Evolutionary conservation across 2,329 filamentous ascomycete genomes (phyloP).

Genomic region (Ophidiomyces ophidiicola): DNA sequence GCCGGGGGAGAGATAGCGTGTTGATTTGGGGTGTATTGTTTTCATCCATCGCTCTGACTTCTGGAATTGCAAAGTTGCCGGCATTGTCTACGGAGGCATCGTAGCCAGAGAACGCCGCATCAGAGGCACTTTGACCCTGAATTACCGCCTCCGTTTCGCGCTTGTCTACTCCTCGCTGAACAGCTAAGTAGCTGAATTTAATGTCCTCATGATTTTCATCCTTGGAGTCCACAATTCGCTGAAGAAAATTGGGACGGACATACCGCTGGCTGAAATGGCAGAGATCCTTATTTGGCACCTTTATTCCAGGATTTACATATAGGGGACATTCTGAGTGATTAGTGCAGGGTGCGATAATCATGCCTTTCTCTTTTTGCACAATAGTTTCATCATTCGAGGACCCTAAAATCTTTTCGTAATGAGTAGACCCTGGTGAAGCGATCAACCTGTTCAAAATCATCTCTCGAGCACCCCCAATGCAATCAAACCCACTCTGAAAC

Average conservation of each 20-base stretch:
- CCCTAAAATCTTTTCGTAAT: slow-evolving; percentile 30
- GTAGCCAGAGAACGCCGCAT: slow-evolving; percentile 61
- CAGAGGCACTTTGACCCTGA: slow-evolving; percentile 47
- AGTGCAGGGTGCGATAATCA: slow-evolving; percentile 61
- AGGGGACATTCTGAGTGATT: slow-evolving; percentile 83
- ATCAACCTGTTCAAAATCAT: slow-evolving; percentile 67
- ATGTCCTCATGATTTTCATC: slow-evolving; percentile 80
- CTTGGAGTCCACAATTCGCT: slow-evolving; percentile 54
- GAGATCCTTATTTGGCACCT: slow-evolving; percentile 68
- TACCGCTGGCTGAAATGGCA: slow-evolving; percentile 88
- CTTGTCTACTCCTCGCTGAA: slow-evolving; percentile 61
- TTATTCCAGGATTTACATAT: slow-evolving; percentile 61
- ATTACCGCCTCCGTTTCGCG: slow-evolving; percentile 32
- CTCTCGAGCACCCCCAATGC: slow-evolving; percentile 71
- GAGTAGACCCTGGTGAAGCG: slow-evolving; percentile 42
- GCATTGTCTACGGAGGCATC: slow-evolving; percentile 34
- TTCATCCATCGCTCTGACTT: slow-evolving; percentile 11
- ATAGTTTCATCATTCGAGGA: slow-evolving; percentile 19
- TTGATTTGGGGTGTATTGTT: slow-evolving; percentile 26
- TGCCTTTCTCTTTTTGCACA: slow-evolving; percentile 44
- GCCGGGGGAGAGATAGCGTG: slow-evolving; percentile 61
- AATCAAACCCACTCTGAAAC: slow-evolving; percentile 81
- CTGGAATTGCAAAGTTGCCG: slow-evolving; percentile 5
- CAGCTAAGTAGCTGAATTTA: slow-evolving; percentile 75
- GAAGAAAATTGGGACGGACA: slow-evolving; percentile 69